These are phyloP conservation scores for Hordeum marinum DNA, from an alignment of 176 grass and related monocot species.

Conservation along the genomic window DNA sequence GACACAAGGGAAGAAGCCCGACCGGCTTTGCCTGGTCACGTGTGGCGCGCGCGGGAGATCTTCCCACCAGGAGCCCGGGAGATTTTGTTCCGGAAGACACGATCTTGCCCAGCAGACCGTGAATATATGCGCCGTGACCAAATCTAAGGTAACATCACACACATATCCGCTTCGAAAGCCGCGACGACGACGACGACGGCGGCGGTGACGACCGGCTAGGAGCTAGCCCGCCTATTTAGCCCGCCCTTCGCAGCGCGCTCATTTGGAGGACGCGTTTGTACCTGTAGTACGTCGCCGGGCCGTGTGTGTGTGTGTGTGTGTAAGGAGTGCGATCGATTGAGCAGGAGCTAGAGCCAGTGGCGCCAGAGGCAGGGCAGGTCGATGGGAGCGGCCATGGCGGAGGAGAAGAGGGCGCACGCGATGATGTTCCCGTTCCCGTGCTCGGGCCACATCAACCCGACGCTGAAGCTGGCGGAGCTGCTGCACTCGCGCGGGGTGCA, in stretches of 20 bases:
- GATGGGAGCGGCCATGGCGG: not conserved
- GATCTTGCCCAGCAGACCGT: constrained; percentile 36
- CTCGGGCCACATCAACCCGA: constrained; percentile 69
- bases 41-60: constrained; percentile 16
- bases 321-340: not conserved
- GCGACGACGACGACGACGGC: not conserved
- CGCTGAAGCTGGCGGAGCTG: constrained; percentile 48
- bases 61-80: not conserved
- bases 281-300: too few species aligned
- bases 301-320: too few species aligned
- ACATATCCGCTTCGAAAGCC: constrained; percentile 35
- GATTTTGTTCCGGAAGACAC: constrained; percentile 27
- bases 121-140: constrained; percentile 33
- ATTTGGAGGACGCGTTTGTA: not conserved
- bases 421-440: constrained; percentile 65
- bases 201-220: not conserved
- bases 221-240: not conserved
- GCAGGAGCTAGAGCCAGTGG: not conserved
- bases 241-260: not conserved
- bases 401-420: constrained; percentile 30
- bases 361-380: not conserved
- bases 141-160: constrained; percentile 24
- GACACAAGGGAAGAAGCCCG: not conserved
- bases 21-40: not conserved
- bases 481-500: constrained; percentile 45